Conservation (phyloP, 345 rosid species). For the Lepidium africanum region DNA sequence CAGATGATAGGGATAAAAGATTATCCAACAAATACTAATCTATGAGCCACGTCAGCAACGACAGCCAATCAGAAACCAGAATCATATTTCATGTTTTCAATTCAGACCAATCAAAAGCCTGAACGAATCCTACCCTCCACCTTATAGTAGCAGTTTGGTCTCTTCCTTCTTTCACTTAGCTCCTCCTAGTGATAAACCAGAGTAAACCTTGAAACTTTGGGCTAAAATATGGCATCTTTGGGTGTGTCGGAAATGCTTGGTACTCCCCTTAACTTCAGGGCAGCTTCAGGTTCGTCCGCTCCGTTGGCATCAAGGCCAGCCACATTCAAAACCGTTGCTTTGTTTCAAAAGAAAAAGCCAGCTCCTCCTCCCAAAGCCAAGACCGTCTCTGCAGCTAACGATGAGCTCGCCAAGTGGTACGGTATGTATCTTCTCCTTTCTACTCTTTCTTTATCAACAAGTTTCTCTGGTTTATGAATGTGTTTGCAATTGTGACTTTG, state of each 20-base stretch:
- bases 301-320: conserved; percentile 48
- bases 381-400: conserved; percentile 40
- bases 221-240: conserved; percentile 46
- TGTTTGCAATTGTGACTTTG: neutral
- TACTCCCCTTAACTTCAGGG: conserved; percentile 55
- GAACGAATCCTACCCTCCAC: conserved; percentile 43
- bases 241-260: conserved; percentile 84
- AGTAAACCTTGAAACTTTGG: conserved; percentile 17
- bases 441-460: neutral
- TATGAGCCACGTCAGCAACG: conserved; percentile 41
- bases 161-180: conserved; percentile 17
- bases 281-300: conserved; percentile 43
- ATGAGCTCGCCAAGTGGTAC: conserved; percentile 98
- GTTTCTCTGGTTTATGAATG: neutral
- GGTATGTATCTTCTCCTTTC: conserved; percentile 42
- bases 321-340: conserved; percentile 69
- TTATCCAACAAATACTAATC: conserved; percentile 40
- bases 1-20: conserved; percentile 21
- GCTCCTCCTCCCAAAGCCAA: conserved; percentile 56
- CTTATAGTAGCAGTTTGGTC: conserved; percentile 37
- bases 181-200: neutral
- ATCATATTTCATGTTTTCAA: conserved; percentile 49
- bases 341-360: conserved; percentile 76
- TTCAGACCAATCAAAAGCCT: conserved; percentile 35
- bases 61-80: conserved; percentile 45